Evolutionary conservation across 352 stramenopile species (phyloP).

Genomic region (Phytophthora cajani): DNA sequence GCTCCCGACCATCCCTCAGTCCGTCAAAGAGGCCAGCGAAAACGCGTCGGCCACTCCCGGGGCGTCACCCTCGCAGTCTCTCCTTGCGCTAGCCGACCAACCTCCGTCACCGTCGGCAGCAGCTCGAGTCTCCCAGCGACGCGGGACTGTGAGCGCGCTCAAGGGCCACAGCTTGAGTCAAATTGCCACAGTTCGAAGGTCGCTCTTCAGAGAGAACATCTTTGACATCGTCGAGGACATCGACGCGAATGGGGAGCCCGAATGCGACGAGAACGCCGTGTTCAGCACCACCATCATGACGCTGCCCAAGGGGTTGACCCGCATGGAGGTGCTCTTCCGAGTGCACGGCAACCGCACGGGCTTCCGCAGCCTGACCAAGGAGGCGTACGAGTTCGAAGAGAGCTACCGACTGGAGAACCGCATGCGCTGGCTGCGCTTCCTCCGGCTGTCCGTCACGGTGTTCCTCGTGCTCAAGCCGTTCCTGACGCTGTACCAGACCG

Average conservation of each 20-base stretch:
- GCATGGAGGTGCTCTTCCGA: conserved; percentile 67
- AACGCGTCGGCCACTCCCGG: neutral
- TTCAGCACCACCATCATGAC: conserved; percentile 79
- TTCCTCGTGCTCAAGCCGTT: conserved; percentile 77
- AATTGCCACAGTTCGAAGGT: conserved; percentile 37
- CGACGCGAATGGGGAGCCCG: conserved; percentile 41
- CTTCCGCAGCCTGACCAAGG: conserved; percentile 44
- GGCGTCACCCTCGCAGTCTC: conserved; percentile 5
- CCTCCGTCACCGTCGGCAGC: conserved; percentile 10
- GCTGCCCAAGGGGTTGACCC: conserved; percentile 71
- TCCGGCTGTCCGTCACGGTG: conserved; percentile 69
- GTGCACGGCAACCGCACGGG: conserved; percentile 49
- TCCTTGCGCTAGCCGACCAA: conserved; percentile 20
- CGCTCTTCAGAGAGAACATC: conserved; percentile 71
- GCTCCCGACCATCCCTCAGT: conserved; percentile 26
- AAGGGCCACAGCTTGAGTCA: conserved; percentile 45
- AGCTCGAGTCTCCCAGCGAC: conserved; percentile 27
- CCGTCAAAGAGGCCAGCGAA: conserved; percentile 6
- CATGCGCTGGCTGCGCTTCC: conserved; percentile 70
- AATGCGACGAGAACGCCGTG: conserved; percentile 24
- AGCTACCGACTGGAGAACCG: conserved; percentile 79
- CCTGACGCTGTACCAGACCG: conserved; percentile 78
- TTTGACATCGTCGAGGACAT: conserved; percentile 83
- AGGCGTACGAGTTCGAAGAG: conserved; percentile 75
- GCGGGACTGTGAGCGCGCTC: conserved; percentile 47